A percentile compares a stretch with the other conserved stretches of the same genome.
These are phyloP conservation scores for Quercus phellos DNA, from an alignment of 331 rosid genomes.

Conservation along the genomic window DNA sequence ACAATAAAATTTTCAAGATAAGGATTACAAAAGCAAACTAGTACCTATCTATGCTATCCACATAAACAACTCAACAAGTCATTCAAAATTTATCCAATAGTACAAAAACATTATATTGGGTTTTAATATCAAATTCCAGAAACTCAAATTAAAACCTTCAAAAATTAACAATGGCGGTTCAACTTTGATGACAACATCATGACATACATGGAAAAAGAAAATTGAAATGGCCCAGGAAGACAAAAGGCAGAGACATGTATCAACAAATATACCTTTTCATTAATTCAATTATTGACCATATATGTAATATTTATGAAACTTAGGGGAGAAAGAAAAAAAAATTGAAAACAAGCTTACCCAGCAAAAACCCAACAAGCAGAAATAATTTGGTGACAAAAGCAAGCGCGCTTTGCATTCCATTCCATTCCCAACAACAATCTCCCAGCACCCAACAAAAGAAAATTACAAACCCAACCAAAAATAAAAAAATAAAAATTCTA, in stretches of 20 bases:
- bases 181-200: background rate
- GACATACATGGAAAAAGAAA: background rate
- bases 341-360: background rate
- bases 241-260: background rate
- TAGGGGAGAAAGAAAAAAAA: background rate
- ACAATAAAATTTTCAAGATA: constrained; percentile 10
- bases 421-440: constrained; percentile 14
- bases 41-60: constrained; percentile 21
- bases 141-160: background rate
- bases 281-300: constrained; percentile 2
- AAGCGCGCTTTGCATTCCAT: background rate
- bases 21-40: constrained; percentile 14
- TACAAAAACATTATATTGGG: background rate
- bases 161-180: background rate
- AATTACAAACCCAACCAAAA: background rate
- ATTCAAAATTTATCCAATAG: background rate
- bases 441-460: background rate
- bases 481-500: constrained; percentile 14
- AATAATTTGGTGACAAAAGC: background rate
- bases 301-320: background rate
- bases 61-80: constrained; percentile 10
- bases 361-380: constrained; percentile 4
- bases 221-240: background rate
- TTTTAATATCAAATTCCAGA: background rate
- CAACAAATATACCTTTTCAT: background rate